Percentiles rank a stretch among this genome's conserved stretches.
Conservation (phyloP, 2,329 filamentous ascomycete species). For the Diaporthe capsici region DNA sequence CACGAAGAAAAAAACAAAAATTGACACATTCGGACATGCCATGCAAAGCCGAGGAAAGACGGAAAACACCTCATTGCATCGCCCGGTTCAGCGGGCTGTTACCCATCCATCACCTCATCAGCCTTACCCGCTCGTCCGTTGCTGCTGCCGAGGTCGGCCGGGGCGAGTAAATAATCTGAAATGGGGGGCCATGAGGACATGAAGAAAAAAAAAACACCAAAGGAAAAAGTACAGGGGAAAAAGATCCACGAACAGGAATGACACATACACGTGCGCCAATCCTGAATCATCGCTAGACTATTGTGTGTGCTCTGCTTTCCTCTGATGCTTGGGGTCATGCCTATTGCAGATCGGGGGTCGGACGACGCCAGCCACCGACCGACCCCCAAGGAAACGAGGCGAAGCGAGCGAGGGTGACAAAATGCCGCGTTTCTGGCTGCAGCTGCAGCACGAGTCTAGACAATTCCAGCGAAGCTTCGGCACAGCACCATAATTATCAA, state of each 20-base stretch:
- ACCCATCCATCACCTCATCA: constrained; percentile 30
- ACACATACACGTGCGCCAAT: constrained; percentile 28
- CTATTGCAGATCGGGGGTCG: constrained; percentile 1
- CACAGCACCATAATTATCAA: not conserved
- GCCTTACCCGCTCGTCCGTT: constrained; percentile 39
- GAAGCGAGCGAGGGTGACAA: constrained; percentile 27
- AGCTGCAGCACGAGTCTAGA: not conserved
- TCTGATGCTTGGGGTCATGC: constrained; percentile 14
- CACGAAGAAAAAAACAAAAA: constrained; percentile 21
- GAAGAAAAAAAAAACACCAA: not conserved
- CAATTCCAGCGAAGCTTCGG: not conserved
- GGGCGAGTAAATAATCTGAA: constrained; percentile 2
- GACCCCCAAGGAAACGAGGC: not conserved
- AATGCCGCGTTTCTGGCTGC: constrained; percentile 31
- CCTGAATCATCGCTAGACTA: constrained; percentile 14
- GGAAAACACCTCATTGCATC: constrained; percentile 26
- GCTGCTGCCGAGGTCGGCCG: constrained; percentile 42
- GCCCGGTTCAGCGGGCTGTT: constrained; percentile 32
- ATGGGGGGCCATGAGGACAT: not conserved
- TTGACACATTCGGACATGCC: constrained; percentile 32
- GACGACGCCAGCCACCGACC: not conserved
- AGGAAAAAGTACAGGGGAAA: not conserved
- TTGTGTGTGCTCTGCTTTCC: not conserved
- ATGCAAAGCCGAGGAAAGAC: constrained; percentile 25
- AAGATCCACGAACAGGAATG: constrained; percentile 30